These are phyloP conservation scores for Boletus semigastroideus DNA, from an alignment of 1,284 basidiomycete genomes.

Conservation along the genomic window DNA sequence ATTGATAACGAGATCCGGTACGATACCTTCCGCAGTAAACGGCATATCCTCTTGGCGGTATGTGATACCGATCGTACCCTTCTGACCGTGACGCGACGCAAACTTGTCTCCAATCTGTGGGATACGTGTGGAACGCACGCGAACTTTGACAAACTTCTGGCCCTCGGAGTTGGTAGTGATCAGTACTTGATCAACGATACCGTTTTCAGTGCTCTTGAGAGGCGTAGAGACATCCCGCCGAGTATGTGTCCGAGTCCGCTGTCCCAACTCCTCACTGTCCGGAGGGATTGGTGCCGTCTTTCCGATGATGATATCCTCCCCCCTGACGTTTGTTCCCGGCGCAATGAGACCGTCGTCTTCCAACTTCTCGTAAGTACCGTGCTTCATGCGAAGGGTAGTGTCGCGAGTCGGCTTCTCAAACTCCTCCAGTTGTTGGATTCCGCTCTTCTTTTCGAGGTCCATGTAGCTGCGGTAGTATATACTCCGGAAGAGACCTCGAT, in stretches of 20 bases:
- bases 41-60: constrained; percentile 99
- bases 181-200: constrained; percentile 96
- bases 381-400: constrained; percentile 94
- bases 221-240: constrained; percentile 95
- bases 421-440: constrained; percentile 89
- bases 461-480: constrained; percentile 98
- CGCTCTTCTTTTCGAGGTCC: constrained; percentile 98
- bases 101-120: constrained; percentile 99
- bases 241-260: constrained; percentile 89
- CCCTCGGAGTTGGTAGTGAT: constrained; percentile 96
- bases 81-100: constrained; percentile 98
- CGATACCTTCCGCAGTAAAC: constrained; percentile 95
- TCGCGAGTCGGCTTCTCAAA: constrained; percentile 97
- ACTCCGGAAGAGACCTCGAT: constrained; percentile 97
- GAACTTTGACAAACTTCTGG: constrained; percentile 98
- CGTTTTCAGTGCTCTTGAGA: constrained; percentile 96
- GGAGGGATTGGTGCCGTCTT: constrained; percentile 98
- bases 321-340: constrained; percentile 92
- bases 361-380: constrained; percentile 97
- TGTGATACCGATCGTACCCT: constrained; percentile 99
- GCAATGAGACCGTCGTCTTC: constrained; percentile 96
- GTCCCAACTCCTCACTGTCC: constrained; percentile 96
- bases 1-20: constrained; percentile 97
- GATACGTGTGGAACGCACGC: constrained; percentile 92
- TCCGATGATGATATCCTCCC: constrained; percentile 99